Conservation (phyloP, 176 grass and related monocot genomes). For the Lolium perenne region DNA sequence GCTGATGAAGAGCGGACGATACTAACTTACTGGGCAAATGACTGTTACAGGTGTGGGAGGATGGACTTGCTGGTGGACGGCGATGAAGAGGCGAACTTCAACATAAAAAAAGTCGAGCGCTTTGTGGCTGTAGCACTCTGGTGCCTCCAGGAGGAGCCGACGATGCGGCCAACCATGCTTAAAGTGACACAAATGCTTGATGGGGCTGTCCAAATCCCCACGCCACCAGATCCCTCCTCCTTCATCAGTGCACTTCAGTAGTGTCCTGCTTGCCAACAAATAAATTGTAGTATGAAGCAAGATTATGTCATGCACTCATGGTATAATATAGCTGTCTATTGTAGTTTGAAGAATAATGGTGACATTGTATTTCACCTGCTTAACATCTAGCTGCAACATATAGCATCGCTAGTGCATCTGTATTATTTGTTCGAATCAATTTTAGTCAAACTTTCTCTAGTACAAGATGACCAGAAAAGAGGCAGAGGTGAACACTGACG, state of each 20-base stretch:
- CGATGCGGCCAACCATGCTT: conserved; percentile 50
- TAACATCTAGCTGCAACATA: neutral
- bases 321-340: neutral
- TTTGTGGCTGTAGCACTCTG: conserved; percentile 57
- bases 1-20: conserved; percentile 20
- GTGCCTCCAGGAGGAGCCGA: conserved; percentile 69
- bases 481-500: neutral
- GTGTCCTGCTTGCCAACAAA: neutral
- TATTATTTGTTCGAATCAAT: neutral
- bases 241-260: conserved; percentile 28
- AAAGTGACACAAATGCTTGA: conserved; percentile 60
- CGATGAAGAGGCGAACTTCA: conserved; percentile 34
- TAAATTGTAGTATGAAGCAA: neutral
- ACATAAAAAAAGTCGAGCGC: conserved; percentile 38
- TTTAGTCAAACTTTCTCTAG: neutral
- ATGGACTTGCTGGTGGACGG: conserved; percentile 41
- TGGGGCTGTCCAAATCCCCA: conserved; percentile 38
- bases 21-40: conserved; percentile 54
- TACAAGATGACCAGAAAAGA: neutral
- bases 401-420: neutral
- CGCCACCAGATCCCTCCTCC: conserved; percentile 49
- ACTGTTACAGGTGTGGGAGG: conserved; percentile 47
- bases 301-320: neutral
- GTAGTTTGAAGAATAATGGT: neutral
- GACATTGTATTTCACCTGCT: neutral